phyloP scores from a whole-genome alignment of 179 eudicot species.

The Silene noctiflora region DNA sequence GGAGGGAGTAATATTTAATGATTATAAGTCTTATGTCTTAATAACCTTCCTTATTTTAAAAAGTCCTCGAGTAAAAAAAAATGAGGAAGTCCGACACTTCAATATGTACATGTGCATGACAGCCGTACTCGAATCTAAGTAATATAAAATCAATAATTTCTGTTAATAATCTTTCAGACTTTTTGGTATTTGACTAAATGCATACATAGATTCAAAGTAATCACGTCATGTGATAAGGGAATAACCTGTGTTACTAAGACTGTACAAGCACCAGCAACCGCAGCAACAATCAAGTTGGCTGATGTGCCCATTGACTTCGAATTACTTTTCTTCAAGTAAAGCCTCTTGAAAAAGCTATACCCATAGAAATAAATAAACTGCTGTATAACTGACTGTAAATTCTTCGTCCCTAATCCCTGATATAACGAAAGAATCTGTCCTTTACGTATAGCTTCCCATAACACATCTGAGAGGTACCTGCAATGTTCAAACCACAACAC shows the following conservation, averaged over 20 bases:
- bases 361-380: slow-evolving; percentile 80
- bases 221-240: neutral
- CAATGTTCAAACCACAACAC: slow-evolving; percentile 21
- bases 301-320: slow-evolving; percentile 72
- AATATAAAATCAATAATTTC: no score
- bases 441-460: slow-evolving; percentile 63
- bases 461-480: slow-evolving; percentile 77
- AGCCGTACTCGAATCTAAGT: no score
- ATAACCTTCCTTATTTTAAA: no score
- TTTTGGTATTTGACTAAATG: neutral
- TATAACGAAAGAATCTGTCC: slow-evolving; percentile 62
- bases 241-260: slow-evolving; percentile 77
- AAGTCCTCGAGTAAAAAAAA: no score
- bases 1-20: no score
- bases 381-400: slow-evolving; percentile 74
- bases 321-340: slow-evolving; percentile 61
- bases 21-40: no score
- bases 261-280: slow-evolving; percentile 90
- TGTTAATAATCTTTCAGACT: no score
- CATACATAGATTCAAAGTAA: neutral
- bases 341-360: slow-evolving; percentile 81
- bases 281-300: slow-evolving; percentile 84
- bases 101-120: no score
- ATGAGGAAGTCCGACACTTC: no score
- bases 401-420: slow-evolving; percentile 93